These are phyloP conservation scores for Thuidium tamariscinum DNA, from an alignment of 225 moss, liverwort and hornwort genomes.

Conservation along the genomic window DNA sequence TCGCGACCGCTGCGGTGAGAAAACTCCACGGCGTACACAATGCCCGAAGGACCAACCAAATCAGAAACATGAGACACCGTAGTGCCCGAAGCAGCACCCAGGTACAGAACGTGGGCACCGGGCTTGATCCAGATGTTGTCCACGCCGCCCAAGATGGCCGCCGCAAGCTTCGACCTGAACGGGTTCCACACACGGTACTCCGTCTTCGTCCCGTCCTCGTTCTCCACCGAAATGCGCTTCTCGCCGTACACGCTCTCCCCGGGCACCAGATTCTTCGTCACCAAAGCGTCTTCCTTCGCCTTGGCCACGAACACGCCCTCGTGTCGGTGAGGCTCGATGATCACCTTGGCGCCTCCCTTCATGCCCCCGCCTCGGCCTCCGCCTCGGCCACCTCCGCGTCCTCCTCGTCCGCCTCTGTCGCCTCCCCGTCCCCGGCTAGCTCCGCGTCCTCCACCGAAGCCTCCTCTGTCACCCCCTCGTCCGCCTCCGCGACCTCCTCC, in stretches of 20 bases:
- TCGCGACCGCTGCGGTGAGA: constrained; percentile 81
- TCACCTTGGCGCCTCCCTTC: constrained; percentile 88
- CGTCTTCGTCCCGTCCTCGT: constrained; percentile 64
- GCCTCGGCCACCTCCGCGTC: constrained; percentile 49
- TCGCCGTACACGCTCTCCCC: constrained; percentile 93
- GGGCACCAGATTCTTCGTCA: constrained; percentile 75
- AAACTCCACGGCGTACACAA: constrained; percentile 86
- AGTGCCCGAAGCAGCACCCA: constrained; percentile 84
- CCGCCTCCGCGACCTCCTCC: constrained; percentile 29
- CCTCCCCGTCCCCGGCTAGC: constrained; percentile 18
- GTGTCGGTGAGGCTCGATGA: constrained; percentile 85
- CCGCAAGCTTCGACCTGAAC: constrained; percentile 86
- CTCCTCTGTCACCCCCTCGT: constrained; percentile 6
- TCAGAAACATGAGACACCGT: constrained; percentile 92
- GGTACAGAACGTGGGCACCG: constrained; percentile 74
- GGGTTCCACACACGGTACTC: constrained; percentile 98
- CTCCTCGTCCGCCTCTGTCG: constrained; percentile 12
- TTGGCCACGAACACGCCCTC: constrained; percentile 92
- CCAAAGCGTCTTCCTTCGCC: constrained; percentile 87
- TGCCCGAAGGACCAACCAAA: constrained; percentile 63
- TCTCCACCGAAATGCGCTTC: constrained; percentile 80
- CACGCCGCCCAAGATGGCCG: constrained; percentile 87
- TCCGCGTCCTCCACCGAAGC: background rate
- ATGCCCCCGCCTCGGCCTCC: constrained; percentile 63
- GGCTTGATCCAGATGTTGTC: constrained; percentile 99